phyloP scores from a whole-genome alignment of 345 rosid species.

The Raphanus raphanistrum region DNA sequence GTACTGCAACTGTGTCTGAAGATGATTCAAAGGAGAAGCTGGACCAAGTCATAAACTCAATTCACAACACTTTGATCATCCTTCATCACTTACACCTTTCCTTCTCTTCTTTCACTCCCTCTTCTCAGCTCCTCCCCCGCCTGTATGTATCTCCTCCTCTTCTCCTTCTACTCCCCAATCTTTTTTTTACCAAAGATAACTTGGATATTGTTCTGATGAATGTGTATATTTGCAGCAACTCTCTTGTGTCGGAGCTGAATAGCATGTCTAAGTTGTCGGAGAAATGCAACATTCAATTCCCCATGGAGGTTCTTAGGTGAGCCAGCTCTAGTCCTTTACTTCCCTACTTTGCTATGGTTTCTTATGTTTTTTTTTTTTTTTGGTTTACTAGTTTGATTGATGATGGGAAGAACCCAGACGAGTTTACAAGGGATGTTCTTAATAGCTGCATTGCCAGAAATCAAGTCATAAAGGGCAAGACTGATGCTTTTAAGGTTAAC shows the following conservation, averaged over 20 bases:
- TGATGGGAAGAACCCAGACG: conserved; percentile 96
- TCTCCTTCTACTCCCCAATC: neutral
- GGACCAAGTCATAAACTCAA: conserved; percentile 74
- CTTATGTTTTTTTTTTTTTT: neutral
- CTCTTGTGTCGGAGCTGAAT: conserved; percentile 79
- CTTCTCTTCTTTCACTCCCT: conserved; percentile 82
- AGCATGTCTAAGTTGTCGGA: conserved; percentile 78
- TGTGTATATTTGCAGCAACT: conserved; percentile 51
- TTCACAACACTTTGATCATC: conserved; percentile 70
- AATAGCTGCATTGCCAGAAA: too few species aligned
- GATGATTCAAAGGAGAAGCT: conserved; percentile 70
- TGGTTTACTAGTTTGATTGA: conserved; percentile 65
- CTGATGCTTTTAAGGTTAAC: too few species aligned
- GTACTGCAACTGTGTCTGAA: conserved; percentile 38
- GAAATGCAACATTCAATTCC: conserved; percentile 83
- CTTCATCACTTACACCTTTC: conserved; percentile 83
- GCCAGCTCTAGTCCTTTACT: neutral
- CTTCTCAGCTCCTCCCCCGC: conserved; percentile 86
- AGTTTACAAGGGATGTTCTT: too few species aligned
- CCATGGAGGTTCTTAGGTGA: conserved; percentile 83
- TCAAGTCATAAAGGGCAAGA: too few species aligned
- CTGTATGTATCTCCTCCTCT: conserved; percentile 43
- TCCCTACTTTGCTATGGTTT: conserved; percentile 21
- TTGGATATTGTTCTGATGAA: neutral
- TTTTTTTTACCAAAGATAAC: neutral